These are phyloP conservation scores for Papiliotrema fonsecae DNA, from an alignment of 1,284 basidiomycete genomes.

Conservation along the genomic window DNA sequence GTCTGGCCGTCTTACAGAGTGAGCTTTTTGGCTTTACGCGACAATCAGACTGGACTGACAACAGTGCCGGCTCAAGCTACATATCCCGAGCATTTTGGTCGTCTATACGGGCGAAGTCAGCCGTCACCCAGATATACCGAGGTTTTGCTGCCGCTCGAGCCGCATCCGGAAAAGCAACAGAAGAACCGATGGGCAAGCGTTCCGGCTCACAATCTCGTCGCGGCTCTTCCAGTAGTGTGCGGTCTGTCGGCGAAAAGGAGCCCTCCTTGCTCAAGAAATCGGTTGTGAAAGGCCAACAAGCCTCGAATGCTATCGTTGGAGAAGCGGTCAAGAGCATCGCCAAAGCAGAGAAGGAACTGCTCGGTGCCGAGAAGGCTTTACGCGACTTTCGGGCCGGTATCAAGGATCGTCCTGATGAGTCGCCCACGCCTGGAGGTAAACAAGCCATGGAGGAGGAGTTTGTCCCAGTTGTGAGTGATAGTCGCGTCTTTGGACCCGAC, in stretches of 20 bases:
- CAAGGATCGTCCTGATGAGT: constrained; percentile 1
- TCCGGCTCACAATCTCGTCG: constrained; percentile 20
- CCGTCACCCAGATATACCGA: constrained; percentile 49
- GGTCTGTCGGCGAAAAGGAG: constrained; percentile 11
- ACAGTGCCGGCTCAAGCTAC: constrained; percentile 40
- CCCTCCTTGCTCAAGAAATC: constrained; percentile 7
- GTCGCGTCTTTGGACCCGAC: neutral
- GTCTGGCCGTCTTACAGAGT: constrained; percentile 50
- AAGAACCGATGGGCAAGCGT: constrained; percentile 3
- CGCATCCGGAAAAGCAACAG: constrained; percentile 24
- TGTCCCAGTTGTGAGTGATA: constrained; percentile 33
- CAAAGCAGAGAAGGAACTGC: constrained; percentile 4
- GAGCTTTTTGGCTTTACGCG: constrained; percentile 10
- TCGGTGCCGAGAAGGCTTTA: constrained; percentile 10
- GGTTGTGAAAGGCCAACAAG: neutral
- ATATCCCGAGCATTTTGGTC: constrained; percentile 45
- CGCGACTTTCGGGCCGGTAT: constrained; percentile 1
- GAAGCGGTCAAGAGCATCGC: constrained; percentile 9
- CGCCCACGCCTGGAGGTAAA: neutral
- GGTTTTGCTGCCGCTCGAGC: constrained; percentile 47
- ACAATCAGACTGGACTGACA: neutral
- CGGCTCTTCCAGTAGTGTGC: constrained; percentile 21
- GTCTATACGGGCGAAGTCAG: constrained; percentile 40
- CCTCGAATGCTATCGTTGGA: neutral
- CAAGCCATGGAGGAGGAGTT: constrained; percentile 42